Conservation (phyloP, 2,329 filamentous ascomycete species). For the Capronia epimyces region DNA sequence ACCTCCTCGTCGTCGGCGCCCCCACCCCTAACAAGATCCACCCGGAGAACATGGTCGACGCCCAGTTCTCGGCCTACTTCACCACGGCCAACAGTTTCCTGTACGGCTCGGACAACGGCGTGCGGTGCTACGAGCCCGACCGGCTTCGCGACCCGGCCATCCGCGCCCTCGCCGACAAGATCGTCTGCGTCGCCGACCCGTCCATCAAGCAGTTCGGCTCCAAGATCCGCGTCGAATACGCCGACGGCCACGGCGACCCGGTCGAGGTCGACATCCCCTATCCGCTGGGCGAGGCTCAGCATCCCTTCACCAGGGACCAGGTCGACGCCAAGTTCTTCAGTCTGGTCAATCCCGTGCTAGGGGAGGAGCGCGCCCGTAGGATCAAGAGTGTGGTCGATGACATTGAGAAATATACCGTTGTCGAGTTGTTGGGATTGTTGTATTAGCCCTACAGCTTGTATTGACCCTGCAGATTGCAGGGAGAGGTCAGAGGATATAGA, state of each 20-base stretch:
- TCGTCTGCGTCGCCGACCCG: conserved; percentile 20
- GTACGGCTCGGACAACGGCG: conserved; percentile 19
- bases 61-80: conserved; percentile 36
- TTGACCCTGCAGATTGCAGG: no score
- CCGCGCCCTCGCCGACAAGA: conserved; percentile 19
- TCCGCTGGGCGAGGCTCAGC: conserved; percentile 25
- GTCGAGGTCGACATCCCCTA: conserved; percentile 21
- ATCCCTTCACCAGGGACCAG: conserved; percentile 24
- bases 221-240: conserved; percentile 20
- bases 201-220: conserved; percentile 18
- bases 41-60: conserved; percentile 35
- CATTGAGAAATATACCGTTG: conserved; percentile 21
- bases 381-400: conserved; percentile 28
- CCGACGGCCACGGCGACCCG: conserved; percentile 15
- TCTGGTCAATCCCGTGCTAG: conserved; percentile 18
- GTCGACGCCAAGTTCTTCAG: conserved; percentile 26
- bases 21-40: conserved; percentile 35
- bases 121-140: conserved; percentile 16
- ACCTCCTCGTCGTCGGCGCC: conserved; percentile 32
- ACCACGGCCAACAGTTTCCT: conserved; percentile 30
- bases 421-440: conserved; percentile 17
- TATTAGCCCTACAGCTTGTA: no score
- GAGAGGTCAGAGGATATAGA: no score
- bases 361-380: conserved; percentile 7
- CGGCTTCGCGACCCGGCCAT: conserved; percentile 18